Conservation (phyloP, 2,329 filamentous ascomycete genomes). For the Trichoderma afroharzianum region DNA sequence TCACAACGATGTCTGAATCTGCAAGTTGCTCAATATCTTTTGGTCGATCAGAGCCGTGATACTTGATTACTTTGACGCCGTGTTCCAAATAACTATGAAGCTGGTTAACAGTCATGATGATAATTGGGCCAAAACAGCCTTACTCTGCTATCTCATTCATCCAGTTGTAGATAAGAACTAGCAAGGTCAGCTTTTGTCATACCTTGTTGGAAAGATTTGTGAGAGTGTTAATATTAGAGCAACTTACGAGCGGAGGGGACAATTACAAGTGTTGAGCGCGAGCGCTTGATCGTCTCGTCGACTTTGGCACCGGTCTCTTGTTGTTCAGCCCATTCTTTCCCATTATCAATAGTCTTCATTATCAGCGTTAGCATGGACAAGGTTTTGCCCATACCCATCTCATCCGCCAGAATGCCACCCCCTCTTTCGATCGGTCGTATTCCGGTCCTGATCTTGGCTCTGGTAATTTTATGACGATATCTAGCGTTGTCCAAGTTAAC, state of each 20-base stretch:
- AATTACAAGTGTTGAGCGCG: constrained; percentile 42
- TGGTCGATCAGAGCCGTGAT: constrained; percentile 35
- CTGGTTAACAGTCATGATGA: neutral
- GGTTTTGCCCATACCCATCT: constrained; percentile 60
- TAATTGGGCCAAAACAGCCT: neutral
- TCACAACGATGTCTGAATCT: constrained; percentile 41
- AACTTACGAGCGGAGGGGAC: constrained; percentile 41
- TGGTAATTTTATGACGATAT: constrained; percentile 40
- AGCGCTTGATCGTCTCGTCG: constrained; percentile 18
- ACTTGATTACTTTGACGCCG: constrained; percentile 30
- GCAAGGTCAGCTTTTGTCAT: constrained; percentile 13
- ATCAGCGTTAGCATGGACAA: constrained; percentile 50
- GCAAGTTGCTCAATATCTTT: constrained; percentile 26
- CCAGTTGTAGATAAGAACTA: constrained; percentile 42
- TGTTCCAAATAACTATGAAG: constrained; percentile 31
- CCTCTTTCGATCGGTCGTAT: constrained; percentile 31
- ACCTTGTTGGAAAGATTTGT: neutral
- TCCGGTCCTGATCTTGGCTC: constrained; percentile 27
- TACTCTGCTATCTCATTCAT: constrained; percentile 36
- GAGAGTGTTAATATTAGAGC: neutral
- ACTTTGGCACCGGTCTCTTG: constrained; percentile 20
- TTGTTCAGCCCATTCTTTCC: constrained; percentile 33
- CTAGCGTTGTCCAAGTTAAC: constrained; percentile 16
- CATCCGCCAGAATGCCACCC: constrained; percentile 54
- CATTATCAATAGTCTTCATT: constrained; percentile 37